Evolutionary conservation across 1,139 yeast genomes (phyloP).

Genomic region (Taphrina confusa): DNA sequence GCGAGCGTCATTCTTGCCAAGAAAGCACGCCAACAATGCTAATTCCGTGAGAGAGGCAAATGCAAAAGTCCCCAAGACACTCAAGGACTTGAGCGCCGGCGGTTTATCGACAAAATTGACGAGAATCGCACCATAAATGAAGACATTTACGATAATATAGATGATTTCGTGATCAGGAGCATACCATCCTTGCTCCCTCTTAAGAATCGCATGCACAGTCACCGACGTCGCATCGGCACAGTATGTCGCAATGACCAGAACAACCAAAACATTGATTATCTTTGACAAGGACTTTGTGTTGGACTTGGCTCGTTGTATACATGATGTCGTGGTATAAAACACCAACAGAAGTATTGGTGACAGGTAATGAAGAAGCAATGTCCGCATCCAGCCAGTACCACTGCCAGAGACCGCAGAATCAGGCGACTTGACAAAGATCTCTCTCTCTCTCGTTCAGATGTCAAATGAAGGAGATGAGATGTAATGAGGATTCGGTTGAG

Average conservation of each 20-base stretch:
- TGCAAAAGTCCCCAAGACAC: slow-evolving; percentile 15
- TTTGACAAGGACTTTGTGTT: neutral
- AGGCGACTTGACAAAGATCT: no score
- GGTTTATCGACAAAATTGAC: slow-evolving; percentile 27
- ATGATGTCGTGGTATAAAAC: slow-evolving; percentile 19
- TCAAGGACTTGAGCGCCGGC: slow-evolving; percentile 6
- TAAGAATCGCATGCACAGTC: slow-evolving; percentile 13
- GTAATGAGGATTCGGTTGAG: no score
- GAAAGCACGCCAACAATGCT: slow-evolving; percentile 17
- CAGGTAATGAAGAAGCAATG: slow-evolving; percentile 10
- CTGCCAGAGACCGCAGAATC: no score
- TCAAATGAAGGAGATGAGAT: no score
- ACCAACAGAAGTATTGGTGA: slow-evolving; percentile 12
- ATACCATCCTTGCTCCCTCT: slow-evolving; percentile 23
- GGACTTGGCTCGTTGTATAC: slow-evolving; percentile 12
- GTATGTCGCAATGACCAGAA: slow-evolving; percentile 12
- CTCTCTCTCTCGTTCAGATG: no score
- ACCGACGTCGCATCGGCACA: slow-evolving; percentile 16
- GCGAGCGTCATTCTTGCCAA: slow-evolving; percentile 13
- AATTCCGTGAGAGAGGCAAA: slow-evolving; percentile 11
- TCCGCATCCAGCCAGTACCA: slow-evolving; percentile 19
- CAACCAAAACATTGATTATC: slow-evolving; percentile 4
- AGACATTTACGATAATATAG: slow-evolving; percentile 16
- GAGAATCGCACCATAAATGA: slow-evolving; percentile 27
- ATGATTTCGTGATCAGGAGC: slow-evolving; percentile 20